Percentiles rank a stretch among this genome's conserved stretches.
Evolutionary conservation across 345 rosid species (phyloP).

Genomic region (Pseudoturritis turrita): DNA sequence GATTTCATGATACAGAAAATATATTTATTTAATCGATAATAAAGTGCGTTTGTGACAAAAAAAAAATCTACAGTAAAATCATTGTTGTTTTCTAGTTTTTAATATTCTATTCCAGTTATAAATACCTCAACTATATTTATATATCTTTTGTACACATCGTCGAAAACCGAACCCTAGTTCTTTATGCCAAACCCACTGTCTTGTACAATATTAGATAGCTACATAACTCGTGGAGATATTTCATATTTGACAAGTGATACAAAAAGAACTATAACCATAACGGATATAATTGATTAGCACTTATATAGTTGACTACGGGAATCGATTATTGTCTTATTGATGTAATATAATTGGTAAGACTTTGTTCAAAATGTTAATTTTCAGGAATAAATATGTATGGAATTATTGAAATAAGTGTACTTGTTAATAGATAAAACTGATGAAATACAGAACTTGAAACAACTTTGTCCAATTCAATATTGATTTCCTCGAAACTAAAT

Average conservation of each 20-base stretch:
- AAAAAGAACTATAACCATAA: background rate
- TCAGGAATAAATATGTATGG: background rate
- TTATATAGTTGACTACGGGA: conserved; percentile 14
- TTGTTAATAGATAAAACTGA: background rate
- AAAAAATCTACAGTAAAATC: too few species aligned
- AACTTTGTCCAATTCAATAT: conserved; percentile 2
- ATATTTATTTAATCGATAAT: too few species aligned
- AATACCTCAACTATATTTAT: background rate
- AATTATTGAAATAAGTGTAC: background rate
- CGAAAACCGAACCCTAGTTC: background rate
- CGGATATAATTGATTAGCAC: conserved; percentile 2
- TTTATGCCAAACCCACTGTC: background rate
- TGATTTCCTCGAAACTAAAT: background rate
- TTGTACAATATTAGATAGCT: background rate
- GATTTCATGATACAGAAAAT: too few species aligned
- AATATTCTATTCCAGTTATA: too few species aligned
- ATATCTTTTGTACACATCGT: background rate
- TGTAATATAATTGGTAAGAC: conserved; percentile 23
- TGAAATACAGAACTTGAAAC: conserved; percentile 3
- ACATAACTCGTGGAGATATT: background rate
- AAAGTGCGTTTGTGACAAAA: too few species aligned
- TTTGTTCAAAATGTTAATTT: background rate
- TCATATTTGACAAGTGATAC: conserved; percentile 10
- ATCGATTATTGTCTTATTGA: conserved; percentile 23
- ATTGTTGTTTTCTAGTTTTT: too few species aligned